Percentiles rank a stretch among this genome's conserved stretches.
These are phyloP conservation scores for Neonothopanus nambi DNA, from an alignment of 1,284 basidiomycete species.

Conservation along the genomic window DNA sequence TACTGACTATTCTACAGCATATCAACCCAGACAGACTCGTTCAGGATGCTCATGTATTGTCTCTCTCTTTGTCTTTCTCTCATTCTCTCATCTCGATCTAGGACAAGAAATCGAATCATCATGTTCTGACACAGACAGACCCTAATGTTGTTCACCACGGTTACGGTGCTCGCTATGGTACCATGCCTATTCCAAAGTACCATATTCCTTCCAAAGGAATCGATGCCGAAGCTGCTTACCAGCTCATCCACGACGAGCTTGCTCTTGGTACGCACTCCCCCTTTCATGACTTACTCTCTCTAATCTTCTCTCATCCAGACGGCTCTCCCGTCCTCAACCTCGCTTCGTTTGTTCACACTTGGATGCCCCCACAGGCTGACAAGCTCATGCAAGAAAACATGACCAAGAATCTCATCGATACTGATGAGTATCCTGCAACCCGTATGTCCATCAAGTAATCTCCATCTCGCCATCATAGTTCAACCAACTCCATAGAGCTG, in stretches of 20 bases:
- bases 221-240: constrained; percentile 63
- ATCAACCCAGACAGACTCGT: constrained; percentile 65
- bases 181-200: constrained; percentile 66
- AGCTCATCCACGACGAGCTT: constrained; percentile 85
- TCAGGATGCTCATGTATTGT: constrained; percentile 49
- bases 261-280: constrained; percentile 49
- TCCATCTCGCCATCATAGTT: constrained; percentile 1
- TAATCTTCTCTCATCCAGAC: constrained; percentile 43
- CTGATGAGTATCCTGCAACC: constrained; percentile 87
- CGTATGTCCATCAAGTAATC: constrained; percentile 44
- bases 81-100: constrained; percentile 21
- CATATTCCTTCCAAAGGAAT: constrained; percentile 59
- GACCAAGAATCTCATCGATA: constrained; percentile 88
- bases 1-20: constrained; percentile 41
- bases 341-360: constrained; percentile 78
- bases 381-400: constrained; percentile 84
- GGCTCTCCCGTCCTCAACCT: constrained; percentile 81
- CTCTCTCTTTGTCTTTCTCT: neutral
- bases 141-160: constrained; percentile 38
- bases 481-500: constrained; percentile 43
- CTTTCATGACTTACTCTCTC: neutral
- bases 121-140: constrained; percentile 36
- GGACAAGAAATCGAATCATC: constrained; percentile 51
- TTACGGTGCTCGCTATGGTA: constrained; percentile 69
- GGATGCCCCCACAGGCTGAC: constrained; percentile 61